phyloP scores from a whole-genome alignment of 2,329 filamentous ascomycete species.

The Exutisphaerella laricina region DNA sequence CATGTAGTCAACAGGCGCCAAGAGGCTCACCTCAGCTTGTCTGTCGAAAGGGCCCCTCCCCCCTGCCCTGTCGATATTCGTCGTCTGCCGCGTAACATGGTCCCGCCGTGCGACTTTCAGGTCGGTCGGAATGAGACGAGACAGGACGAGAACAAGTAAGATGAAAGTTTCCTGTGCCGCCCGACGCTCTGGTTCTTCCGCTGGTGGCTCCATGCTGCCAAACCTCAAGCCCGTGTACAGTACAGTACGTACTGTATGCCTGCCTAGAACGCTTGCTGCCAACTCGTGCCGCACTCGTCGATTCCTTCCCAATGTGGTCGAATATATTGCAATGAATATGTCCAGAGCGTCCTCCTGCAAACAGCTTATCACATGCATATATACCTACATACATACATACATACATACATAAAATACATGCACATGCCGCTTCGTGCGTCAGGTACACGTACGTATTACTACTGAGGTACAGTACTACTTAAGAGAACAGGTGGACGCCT shows the following conservation, averaged over 20 bases:
- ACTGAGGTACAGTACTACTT: too few species aligned
- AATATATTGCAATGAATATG: too few species aligned
- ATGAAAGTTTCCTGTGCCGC: too few species aligned
- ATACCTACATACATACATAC: too few species aligned
- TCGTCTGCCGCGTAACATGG: slow-evolving; percentile 4
- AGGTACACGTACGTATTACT: too few species aligned
- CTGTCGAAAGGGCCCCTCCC: not conserved
- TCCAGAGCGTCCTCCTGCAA: too few species aligned
- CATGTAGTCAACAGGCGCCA: not conserved
- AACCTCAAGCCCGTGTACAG: not conserved
- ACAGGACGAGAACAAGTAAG: too few species aligned
- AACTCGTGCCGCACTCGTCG: not conserved
- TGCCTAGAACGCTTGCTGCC: not conserved
- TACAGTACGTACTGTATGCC: not conserved
- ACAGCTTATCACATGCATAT: too few species aligned
- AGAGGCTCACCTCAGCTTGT: not conserved
- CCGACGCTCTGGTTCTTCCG: slow-evolving; percentile 4
- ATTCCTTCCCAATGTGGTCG: too few species aligned
- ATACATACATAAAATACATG: too few species aligned
- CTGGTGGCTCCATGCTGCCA: not conserved
- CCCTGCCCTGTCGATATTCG: not conserved
- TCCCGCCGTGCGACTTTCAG: not conserved
- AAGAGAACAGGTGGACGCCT: too few species aligned
- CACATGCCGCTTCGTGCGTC: too few species aligned
- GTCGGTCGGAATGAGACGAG: not conserved